Conservation (phyloP, 2,329 filamentous ascomycete genomes). For the Amphichorda felina region DNA sequence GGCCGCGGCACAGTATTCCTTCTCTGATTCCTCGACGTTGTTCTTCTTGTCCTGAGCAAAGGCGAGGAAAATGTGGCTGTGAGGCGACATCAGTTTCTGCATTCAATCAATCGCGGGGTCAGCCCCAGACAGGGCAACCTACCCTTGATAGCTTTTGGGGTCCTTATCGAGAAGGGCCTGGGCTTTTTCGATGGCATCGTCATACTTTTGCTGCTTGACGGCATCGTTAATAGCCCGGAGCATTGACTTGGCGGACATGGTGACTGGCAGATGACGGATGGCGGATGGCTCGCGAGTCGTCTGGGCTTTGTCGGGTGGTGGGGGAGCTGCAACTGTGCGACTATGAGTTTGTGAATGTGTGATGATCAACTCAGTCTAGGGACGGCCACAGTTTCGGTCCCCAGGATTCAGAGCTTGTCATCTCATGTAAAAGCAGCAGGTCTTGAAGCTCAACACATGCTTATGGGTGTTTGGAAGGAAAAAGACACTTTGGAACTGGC, state of each 20-base stretch:
- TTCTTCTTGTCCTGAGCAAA: constrained; percentile 72
- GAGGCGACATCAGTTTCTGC: neutral
- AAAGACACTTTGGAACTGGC: no score
- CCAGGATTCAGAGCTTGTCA: no score
- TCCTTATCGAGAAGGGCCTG: constrained; percentile 60
- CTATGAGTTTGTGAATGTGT: no score
- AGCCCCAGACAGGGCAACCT: constrained; percentile 8
- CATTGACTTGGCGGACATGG: constrained; percentile 55
- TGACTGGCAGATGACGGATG: neutral
- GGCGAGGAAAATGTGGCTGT: constrained; percentile 72
- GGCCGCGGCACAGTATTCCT: constrained; percentile 62
- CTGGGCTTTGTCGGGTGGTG: neutral
- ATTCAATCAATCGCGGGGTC: no score
- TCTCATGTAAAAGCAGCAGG: no score
- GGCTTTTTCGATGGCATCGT: constrained; percentile 60
- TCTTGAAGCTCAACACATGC: no score
- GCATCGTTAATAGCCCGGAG: constrained; percentile 74
- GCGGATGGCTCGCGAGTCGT: neutral
- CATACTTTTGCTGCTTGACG: constrained; percentile 68
- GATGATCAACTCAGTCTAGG: no score
- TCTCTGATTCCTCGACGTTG: constrained; percentile 60
- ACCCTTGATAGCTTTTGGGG: constrained; percentile 72
- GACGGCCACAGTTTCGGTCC: no score
- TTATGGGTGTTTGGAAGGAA: no score
- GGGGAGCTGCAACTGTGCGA: neutral